Base-by-base conservation (phyloP, 805 yeast species). In the Ogataea populi-albae region DNA sequence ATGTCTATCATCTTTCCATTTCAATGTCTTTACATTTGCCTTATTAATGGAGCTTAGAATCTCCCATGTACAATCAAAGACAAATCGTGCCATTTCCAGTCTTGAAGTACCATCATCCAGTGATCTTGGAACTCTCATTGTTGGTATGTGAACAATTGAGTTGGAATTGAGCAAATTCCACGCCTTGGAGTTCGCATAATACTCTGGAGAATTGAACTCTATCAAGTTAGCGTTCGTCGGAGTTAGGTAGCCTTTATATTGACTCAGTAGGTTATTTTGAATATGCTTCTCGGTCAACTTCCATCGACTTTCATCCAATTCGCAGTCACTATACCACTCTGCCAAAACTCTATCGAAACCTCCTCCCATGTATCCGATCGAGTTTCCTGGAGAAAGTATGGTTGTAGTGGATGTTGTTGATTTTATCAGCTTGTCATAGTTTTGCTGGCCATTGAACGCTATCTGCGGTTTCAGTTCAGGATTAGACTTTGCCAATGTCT, bases 371-470 rank as follows among this genome's bases (percentile, higher is more conserved):
- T 59, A 66, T 4, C 77, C 78, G 34, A 65, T 57, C 3, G 75
- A 66, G 40, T 73, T 73, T 1, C 78, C 79, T 2, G 79, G 78
- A 2, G 77, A 71, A 2, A 73, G 64, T 12, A 73, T 58, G 2
- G 49, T 66, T 41, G 57, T 30, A 3, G 47, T 43, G 11, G 40
- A 37, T 52, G 59, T 32, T 40, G 17, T 19, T 3, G 12, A 17
- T n/a, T 45, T 36, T 5, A 46, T 30, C 7, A 32, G 46, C 9
- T 45, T 8, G 14, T 41, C 43, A 23, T 45, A 41, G 16, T 33
- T 34, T 2, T 9, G 4, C 14, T 37, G 37, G 8, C 39, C 45
- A 5, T 18, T 9, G 23, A 29, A 45, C 9, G n/a, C 9, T 9
- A 36, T 15, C 8, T 18, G n/a, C 3, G 50, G 50, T 24, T 24